These are phyloP conservation scores for Aureobasidium namibiae DNA, from an alignment of 2,329 filamentous ascomycete genomes.

Conservation along the genomic window DNA sequence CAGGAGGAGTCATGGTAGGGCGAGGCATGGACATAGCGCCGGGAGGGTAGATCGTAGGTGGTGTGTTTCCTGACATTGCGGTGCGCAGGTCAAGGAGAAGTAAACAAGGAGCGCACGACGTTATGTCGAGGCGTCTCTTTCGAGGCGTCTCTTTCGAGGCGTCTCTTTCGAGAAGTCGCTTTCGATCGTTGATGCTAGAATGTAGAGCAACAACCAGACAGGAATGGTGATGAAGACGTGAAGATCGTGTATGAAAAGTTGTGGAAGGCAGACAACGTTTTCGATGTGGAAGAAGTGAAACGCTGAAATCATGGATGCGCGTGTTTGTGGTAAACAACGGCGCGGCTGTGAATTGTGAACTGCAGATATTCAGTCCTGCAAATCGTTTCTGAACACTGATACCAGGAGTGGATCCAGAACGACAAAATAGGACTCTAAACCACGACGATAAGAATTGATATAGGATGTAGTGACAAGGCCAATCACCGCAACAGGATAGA, in stretches of 20 bases:
- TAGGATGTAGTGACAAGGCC: not conserved
- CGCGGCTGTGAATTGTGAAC: not conserved
- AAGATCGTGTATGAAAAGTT: too few relatives aligned
- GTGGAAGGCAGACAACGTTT: not conserved
- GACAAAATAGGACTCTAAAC: not conserved
- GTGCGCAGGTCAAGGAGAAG: not conserved
- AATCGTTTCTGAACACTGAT: not conserved
- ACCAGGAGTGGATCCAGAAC: not conserved
- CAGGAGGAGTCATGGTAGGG: not conserved
- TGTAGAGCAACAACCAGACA: too few relatives aligned
- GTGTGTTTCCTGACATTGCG: not conserved
- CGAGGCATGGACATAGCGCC: not conserved
- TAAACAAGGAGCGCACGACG: not conserved
- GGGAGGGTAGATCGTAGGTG: not conserved
- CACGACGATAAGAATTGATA: not conserved
- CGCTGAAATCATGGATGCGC: not conserved
- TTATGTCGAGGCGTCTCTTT: not conserved
- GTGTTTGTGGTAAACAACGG: not conserved
- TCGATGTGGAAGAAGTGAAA: not conserved
- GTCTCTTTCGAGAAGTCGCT: too few relatives aligned
- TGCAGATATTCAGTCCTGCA: not conserved
- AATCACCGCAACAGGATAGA: too few relatives aligned
- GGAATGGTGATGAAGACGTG: too few relatives aligned
- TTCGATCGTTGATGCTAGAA: too few relatives aligned
- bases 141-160: too few relatives aligned